Base-by-base conservation (phyloP, 2,329 filamentous ascomycete genomes). In the Epichloe elymi region DNA sequence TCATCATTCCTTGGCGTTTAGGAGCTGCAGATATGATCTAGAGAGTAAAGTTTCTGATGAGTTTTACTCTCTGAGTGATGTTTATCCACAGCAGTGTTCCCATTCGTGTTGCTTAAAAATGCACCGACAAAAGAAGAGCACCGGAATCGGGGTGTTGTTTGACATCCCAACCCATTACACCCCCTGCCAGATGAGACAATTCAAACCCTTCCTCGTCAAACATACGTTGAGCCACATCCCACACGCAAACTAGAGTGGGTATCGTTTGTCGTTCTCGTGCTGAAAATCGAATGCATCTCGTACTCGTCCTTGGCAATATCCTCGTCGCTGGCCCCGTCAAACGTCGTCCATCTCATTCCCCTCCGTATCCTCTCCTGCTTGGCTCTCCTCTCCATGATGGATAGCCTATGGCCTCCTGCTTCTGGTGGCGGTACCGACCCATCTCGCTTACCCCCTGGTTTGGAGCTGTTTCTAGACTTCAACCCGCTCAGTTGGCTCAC, bases 301-400 rank as follows among this genome's bases (percentile, higher is more conserved):
- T n/a, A 12, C 8, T 38, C 50, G 19, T 49, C 17, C 40, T 57
- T 51, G 4, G 65, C 60, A 12, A 65, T 66, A 26, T 60, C 57
- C 35, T 66, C 63, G 51, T 65, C 61, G 55, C 63, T 65, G 19
- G 59, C 63, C 46, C 61, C 64, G 12, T 61, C 59, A 36, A 60
- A 59, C 1, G 38, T 48, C 23, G 50, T 20, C 45, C 44, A 48
- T 10, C 20, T 45, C 19, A 48, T n/a, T 3, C 50, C 45, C 11
- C 40, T 48, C 26, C 39, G 39, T 30, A 61, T 55, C 7, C 64
- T 53, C 4, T 57, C 56, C 53, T 55, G 6, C 54, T 58, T 40
- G 55, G 56, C 46, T 35, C 15, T 43, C 26, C 45, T 48, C 30
- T 52, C 51, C 33, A 52, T 37, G 33, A 38, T 44, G 10, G 50